These are phyloP conservation scores for Mercurialis annua DNA, from an alignment of 345 rosid species.

Conservation along the genomic window DNA sequence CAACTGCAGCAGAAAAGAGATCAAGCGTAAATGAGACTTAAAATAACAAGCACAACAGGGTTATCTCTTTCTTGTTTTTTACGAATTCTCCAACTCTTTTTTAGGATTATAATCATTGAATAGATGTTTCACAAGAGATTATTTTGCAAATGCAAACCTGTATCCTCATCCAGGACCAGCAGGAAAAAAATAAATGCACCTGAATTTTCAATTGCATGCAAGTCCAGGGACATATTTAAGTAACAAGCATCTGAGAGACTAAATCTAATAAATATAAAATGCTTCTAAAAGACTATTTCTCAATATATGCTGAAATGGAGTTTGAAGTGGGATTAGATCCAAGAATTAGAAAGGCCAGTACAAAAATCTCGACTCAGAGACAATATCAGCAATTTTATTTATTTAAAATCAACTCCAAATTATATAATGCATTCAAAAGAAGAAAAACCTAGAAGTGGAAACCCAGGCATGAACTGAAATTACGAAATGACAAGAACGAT, in stretches of 20 bases:
- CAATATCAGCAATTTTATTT: background rate
- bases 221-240: background rate
- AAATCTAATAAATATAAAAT: no score
- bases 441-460: background rate
- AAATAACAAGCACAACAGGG: background rate
- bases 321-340: background rate
- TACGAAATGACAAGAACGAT: background rate
- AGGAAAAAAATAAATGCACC: background rate
- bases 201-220: background rate
- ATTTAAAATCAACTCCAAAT: background rate
- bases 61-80: background rate
- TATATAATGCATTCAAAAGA: background rate
- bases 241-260: no score
- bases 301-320: background rate
- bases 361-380: background rate
- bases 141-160: background rate
- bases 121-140: background rate
- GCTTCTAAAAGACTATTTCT: background rate
- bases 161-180: background rate
- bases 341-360: background rate
- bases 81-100: background rate
- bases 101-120: background rate
- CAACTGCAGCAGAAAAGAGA: slow-evolving; percentile 47
- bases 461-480: slow-evolving; percentile 2
- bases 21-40: slow-evolving; percentile 8